Percentiles rank a stretch among this genome's conserved stretches.
phyloP scores from a whole-genome alignment of 2,329 filamentous ascomycete species.

The Clarireedia homoeocarpa region DNA sequence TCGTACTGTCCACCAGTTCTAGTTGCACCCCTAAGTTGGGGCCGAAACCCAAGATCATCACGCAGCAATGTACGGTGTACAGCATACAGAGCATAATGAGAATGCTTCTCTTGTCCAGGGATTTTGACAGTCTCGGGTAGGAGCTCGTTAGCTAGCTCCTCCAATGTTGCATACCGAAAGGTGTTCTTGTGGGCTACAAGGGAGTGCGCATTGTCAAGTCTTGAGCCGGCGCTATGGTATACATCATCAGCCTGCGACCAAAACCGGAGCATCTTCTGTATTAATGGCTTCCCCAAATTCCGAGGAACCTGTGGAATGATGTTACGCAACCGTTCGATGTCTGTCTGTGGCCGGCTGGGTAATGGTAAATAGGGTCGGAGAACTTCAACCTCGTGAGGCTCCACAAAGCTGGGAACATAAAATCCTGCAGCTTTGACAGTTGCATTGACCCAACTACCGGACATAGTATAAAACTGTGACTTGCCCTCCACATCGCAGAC shows the following conservation, averaged over 20 bases:
- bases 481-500: slow-evolving; percentile 34
- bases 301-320: slow-evolving; percentile 37
- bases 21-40: slow-evolving; percentile 37
- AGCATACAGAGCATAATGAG: slow-evolving; percentile 52
- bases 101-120: slow-evolving; percentile 31
- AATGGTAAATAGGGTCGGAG: slow-evolving; percentile 39
- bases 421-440: slow-evolving; percentile 32
- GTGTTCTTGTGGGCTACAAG: slow-evolving; percentile 36
- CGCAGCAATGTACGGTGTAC: slow-evolving; percentile 57
- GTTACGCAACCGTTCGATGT: slow-evolving; percentile 30
- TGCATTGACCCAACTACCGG: slow-evolving; percentile 40
- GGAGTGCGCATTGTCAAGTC: slow-evolving; percentile 42
- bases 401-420: slow-evolving; percentile 38
- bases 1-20: slow-evolving; percentile 52
- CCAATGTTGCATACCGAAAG: slow-evolving; percentile 35
- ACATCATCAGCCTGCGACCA: slow-evolving; percentile 36
- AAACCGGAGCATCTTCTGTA: slow-evolving; percentile 36
- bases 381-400: slow-evolving; percentile 33
- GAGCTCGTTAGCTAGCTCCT: slow-evolving; percentile 37
- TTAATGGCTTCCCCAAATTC: slow-evolving; percentile 36
- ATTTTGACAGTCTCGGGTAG: slow-evolving; percentile 22
- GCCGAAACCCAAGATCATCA: slow-evolving; percentile 54
- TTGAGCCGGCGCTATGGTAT: slow-evolving; percentile 38
- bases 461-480: slow-evolving; percentile 42
- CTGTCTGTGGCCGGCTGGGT: slow-evolving; percentile 28